phyloP scores from a whole-genome alignment of 2,329 filamentous ascomycete species.

The Cladosporium sp. region DNA sequence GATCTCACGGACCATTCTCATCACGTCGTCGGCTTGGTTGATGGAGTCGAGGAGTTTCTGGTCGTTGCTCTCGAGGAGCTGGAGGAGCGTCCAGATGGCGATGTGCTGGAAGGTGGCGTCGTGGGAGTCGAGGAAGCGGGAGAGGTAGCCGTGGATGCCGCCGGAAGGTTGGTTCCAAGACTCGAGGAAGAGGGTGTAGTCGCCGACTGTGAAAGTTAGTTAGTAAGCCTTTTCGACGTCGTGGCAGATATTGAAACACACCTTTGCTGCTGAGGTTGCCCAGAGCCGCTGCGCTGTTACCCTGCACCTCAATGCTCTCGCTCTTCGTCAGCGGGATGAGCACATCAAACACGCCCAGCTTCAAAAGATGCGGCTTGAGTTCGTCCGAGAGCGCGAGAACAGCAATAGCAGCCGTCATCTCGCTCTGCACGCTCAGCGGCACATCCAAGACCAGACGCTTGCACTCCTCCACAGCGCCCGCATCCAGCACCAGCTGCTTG shows the following conservation, averaged over 20 bases:
- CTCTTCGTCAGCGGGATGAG: conserved; percentile 92
- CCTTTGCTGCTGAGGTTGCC: conserved; percentile 97
- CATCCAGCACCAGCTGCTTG: conserved; percentile 94
- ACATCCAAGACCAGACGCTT: conserved; percentile 93
- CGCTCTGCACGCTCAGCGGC: conserved; percentile 88
- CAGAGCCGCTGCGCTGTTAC: conserved; percentile 91
- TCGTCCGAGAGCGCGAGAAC: conserved; percentile 94
- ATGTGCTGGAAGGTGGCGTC: conserved; percentile 99
- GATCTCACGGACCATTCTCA: conserved; percentile 86
- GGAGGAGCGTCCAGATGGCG: conserved; percentile 94
- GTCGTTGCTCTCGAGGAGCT: conserved; percentile 92
- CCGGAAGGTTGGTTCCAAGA: conserved; percentile 90
- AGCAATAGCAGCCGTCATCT: conserved; percentile 99
- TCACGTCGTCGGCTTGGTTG: conserved; percentile 81
- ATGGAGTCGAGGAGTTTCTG: conserved; percentile 82
- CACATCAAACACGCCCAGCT: conserved; percentile 91
- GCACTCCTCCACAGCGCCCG: conserved; percentile 96
- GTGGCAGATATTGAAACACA: conserved; percentile 34
- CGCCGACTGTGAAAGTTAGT: conserved; percentile 61
- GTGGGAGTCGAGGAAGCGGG: conserved; percentile 84
- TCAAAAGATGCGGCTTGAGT: conserved; percentile 83
- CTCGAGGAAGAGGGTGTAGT: conserved; percentile 92
- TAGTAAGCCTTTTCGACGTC: conserved; percentile 17
- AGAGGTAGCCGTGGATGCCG: conserved; percentile 91
- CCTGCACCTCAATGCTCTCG: conserved; percentile 94